Base-by-base conservation (phyloP, 2,329 filamentous ascomycete species). In the Falciphora oryzae region DNA sequence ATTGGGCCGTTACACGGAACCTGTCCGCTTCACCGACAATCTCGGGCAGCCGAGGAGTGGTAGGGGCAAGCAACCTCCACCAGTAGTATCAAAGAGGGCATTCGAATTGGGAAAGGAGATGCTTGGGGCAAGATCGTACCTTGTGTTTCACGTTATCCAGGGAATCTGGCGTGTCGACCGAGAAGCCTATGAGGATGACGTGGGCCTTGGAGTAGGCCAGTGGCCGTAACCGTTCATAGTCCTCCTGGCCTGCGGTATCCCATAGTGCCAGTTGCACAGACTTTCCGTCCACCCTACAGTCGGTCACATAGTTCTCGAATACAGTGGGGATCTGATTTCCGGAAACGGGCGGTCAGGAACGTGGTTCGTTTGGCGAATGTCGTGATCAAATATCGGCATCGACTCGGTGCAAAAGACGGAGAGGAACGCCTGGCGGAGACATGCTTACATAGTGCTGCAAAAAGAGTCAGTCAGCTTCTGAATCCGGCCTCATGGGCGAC, bases 181-280 rank as follows among this genome's bases (percentile, higher is more conserved):
- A 92, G 76, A 98, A 99, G 53, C 93, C 95, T 78, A 99, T 95
- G 68, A 99, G 81, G 70, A 99, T 94, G 70, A 99, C 93, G 76
- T 99, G 95, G 65, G 95, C 95, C 81, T 98, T 97, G 62, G 93
- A 91, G 77, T 99, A 99, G 68, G 95, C 95, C 63, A 99, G 83
- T 63, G 95, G 95, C 68, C 95, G 90, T 79, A 99, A 82, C 75
- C 95, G 86, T 78, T 99, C 95, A 77, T 99, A 99, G 76, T 99
- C 95, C 84, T 99, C 95, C 78, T 99, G 95, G 66, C 95, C 95
- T 63, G 95, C 95, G n/a, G 95, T 99, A 87, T 99, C 95, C 95
- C 95, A 99, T 72, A 99, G 82, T 63, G 95, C 95, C 68, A 99
- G 84, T 80, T 99, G 95, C 56, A 99, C 95, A n/a, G 92, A 97